phyloP scores from a whole-genome alignment of 202 grass and related monocot species.

The Hordeum pubiflorum region DNA sequence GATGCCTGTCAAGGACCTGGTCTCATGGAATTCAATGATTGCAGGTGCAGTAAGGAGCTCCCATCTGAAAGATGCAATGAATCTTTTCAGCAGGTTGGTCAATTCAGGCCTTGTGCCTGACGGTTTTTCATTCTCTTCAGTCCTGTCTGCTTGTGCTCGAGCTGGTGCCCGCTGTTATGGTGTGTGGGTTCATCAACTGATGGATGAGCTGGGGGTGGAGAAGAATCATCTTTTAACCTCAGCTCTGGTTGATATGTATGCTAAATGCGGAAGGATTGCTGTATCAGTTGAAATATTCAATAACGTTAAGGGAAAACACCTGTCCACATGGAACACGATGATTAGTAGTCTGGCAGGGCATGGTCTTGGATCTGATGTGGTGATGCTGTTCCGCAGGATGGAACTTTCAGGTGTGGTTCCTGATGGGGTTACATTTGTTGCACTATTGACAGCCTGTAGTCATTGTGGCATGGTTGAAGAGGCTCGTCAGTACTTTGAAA shows the following conservation, averaged over 20 bases:
- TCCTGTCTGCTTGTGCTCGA: conserved; percentile 56
- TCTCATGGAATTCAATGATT: conserved; percentile 79
- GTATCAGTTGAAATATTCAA: conserved; percentile 46
- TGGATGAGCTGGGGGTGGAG: conserved; percentile 39
- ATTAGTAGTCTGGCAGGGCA: conserved; percentile 53
- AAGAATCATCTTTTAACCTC: conserved; percentile 47
- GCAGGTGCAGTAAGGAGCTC: conserved; percentile 36
- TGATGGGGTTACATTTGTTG: conserved; percentile 54
- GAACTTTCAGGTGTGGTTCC: conserved; percentile 42
- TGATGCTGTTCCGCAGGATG: conserved; percentile 42
- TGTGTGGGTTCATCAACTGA: conserved; percentile 45
- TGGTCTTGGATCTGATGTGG: conserved; percentile 44
- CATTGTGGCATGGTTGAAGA: conserved; percentile 65
- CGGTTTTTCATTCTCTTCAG: conserved; percentile 51
- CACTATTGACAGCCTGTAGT: conserved; percentile 63
- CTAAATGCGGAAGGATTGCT: conserved; percentile 64
- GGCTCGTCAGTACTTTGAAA: conserved; percentile 32
- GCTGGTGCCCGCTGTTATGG: conserved; percentile 42
- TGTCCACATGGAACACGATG: conserved; percentile 61
- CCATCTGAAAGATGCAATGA: conserved; percentile 38
- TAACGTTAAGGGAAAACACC: conserved; percentile 22
- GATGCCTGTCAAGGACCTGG: conserved; percentile 58
- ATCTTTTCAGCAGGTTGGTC: conserved; percentile 49
- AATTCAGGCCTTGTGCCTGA: conserved; percentile 45
- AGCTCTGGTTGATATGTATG: conserved; percentile 63